Conservation (phyloP, 2,329 filamentous ascomycete species). For the Aciculosporium take region DNA sequence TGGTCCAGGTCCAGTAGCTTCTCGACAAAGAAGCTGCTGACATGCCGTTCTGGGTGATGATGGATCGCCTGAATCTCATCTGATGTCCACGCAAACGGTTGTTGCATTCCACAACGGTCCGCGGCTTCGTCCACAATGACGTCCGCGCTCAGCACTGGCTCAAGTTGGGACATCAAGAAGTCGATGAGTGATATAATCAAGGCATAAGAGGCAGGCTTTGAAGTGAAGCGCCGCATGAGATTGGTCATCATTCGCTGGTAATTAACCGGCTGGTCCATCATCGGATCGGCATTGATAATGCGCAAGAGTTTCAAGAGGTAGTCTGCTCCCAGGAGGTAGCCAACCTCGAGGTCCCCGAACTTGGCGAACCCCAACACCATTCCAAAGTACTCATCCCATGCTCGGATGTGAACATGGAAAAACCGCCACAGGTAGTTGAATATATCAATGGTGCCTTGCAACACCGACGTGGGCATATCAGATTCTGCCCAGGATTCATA, state of each 20-base stretch:
- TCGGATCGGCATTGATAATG: conserved; percentile 45
- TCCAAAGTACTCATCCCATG: conserved; percentile 67
- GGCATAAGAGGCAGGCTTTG: conserved; percentile 39
- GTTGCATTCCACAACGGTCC: conserved; percentile 24
- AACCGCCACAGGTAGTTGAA: conserved; percentile 44
- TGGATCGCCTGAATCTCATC: conserved; percentile 33
- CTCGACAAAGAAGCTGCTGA: conserved; percentile 42
- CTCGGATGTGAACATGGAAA: conserved; percentile 47
- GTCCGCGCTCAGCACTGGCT: conserved; percentile 20
- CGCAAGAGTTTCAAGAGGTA: conserved; percentile 45
- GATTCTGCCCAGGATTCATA: conserved; percentile 15
- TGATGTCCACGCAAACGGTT: conserved; percentile 29
- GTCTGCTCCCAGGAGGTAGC: conserved; percentile 43
- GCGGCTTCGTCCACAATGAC: conserved; percentile 24
- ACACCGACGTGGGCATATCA: conserved; percentile 1
- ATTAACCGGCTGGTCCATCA: conserved; percentile 35
- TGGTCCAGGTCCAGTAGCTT: conserved; percentile 52
- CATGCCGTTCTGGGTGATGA: conserved; percentile 18
- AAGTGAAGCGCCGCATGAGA: conserved; percentile 34
- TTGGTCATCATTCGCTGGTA: conserved; percentile 40
- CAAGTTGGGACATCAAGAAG: conserved; percentile 28
- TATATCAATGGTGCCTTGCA: conserved; percentile 28
- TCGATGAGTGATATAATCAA: conserved; percentile 37
- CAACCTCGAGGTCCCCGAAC: conserved; percentile 44
- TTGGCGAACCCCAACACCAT: conserved; percentile 53